phyloP scores from a whole-genome alignment of 768 basidiomycete genomes.

The Tremella yokohamensis region DNA sequence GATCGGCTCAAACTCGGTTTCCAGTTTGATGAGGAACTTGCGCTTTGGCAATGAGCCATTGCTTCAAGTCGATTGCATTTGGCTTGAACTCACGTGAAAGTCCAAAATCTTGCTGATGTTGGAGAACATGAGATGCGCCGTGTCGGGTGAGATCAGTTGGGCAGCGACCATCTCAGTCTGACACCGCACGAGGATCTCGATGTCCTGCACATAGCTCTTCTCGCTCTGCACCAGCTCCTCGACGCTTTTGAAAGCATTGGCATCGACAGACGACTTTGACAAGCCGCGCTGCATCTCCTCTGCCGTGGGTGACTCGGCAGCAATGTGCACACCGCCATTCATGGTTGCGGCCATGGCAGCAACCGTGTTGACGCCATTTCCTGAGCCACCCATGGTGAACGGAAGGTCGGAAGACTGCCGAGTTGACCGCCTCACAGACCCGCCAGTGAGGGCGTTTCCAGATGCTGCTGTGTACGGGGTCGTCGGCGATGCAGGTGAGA shows the following conservation, averaged over 20 bases:
- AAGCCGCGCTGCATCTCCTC: slow-evolving; percentile 27
- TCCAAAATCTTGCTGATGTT: slow-evolving; percentile 91
- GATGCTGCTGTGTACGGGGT: slow-evolving; percentile 21
- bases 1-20: slow-evolving; percentile 50
- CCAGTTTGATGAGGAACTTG: slow-evolving; percentile 49
- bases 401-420: slow-evolving; percentile 40
- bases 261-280: slow-evolving; percentile 26
- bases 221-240: slow-evolving; percentile 92
- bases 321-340: slow-evolving; percentile 41
- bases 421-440: slow-evolving; percentile 5
- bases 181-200: slow-evolving; percentile 96
- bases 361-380: slow-evolving; percentile 34
- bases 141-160: slow-evolving; percentile 86
- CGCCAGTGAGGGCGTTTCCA: slow-evolving; percentile 1
- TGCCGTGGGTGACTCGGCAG: slow-evolving; percentile 12
- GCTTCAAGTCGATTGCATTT: too few relatives aligned
- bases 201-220: slow-evolving; percentile 91
- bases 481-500: slow-evolving; percentile 50
- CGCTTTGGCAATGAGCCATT: slow-evolving; percentile 29
- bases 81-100: slow-evolving; percentile 61
- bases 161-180: slow-evolving; percentile 74
- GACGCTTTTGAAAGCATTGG: slow-evolving; percentile 52
- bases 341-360: slow-evolving; percentile 39
- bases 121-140: slow-evolving; percentile 91
- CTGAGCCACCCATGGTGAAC: slow-evolving; percentile 38